Evolutionary conservation across 1,284 basidiomycete genomes (phyloP).

Genomic region (Pseudozyma sp.): DNA sequence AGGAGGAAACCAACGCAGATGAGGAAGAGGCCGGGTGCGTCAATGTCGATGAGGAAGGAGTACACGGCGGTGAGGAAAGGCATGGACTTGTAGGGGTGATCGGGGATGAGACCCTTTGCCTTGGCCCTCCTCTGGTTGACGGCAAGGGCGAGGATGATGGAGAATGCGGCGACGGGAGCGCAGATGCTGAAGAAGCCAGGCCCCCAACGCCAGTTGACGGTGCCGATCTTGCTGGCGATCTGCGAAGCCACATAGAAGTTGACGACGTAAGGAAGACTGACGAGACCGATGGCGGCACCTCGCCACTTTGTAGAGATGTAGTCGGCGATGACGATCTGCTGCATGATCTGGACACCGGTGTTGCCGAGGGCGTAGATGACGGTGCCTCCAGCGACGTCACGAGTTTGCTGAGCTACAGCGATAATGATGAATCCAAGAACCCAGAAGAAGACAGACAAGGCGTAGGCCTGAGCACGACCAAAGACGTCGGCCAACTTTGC

Average conservation of each 20-base stretch:
- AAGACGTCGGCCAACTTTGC: constrained; percentile 67
- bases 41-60: constrained; percentile 57
- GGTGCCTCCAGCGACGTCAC: constrained; percentile 52
- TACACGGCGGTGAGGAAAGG: constrained; percentile 9
- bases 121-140: constrained; percentile 59
- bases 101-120: constrained; percentile 50
- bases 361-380: constrained; percentile 66
- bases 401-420: constrained; percentile 52
- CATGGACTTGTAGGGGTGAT: constrained; percentile 58
- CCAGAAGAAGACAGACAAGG: constrained; percentile 60
- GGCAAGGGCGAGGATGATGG: constrained; percentile 58
- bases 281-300: constrained; percentile 60
- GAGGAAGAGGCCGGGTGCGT: constrained; percentile 62
- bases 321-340: constrained; percentile 67
- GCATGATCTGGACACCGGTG: constrained; percentile 65
- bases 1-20: constrained; percentile 63
- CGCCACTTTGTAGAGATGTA: constrained; percentile 63
- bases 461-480: constrained; percentile 61
- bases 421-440: constrained; percentile 63
- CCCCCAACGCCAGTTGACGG: constrained; percentile 62
- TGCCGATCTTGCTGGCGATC: constrained; percentile 18
- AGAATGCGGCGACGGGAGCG: constrained; percentile 58
- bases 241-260: constrained; percentile 58
- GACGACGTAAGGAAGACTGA: constrained; percentile 63
- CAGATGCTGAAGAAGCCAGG: constrained; percentile 66